A percentile compares a stretch with the other conserved stretches of the same genome.
phyloP scores from a whole-genome alignment of 2,329 filamentous ascomycete genomes.

The Cladophialophora carrionii region DNA sequence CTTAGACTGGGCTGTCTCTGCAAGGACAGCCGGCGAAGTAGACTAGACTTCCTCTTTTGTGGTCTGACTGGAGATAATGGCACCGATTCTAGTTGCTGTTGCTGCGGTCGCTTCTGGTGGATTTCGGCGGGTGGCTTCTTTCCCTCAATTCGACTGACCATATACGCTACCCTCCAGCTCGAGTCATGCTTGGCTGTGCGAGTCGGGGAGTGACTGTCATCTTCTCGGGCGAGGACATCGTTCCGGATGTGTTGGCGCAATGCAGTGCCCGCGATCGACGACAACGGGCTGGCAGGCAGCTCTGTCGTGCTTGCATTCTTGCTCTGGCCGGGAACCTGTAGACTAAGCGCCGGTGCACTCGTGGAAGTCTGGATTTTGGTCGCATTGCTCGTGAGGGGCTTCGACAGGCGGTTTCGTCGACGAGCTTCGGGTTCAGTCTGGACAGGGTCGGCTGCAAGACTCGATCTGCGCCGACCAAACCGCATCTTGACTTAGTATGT shows the following conservation, averaged over 20 bases:
- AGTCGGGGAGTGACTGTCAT: slow-evolving; percentile 12
- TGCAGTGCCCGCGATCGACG: slow-evolving; percentile 18
- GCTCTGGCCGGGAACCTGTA: slow-evolving; percentile 20
- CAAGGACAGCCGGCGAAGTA: slow-evolving; percentile 27
- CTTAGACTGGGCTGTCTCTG: slow-evolving; percentile 25
- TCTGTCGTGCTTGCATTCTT: slow-evolving; percentile 27
- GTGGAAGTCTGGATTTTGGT: slow-evolving; percentile 24
- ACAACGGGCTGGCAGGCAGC: slow-evolving; percentile 18
- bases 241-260: slow-evolving; percentile 23
- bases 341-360: slow-evolving; percentile 23
- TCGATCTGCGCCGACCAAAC: slow-evolving; percentile 31
- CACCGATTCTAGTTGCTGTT: slow-evolving; percentile 5
- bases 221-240: slow-evolving; percentile 13
- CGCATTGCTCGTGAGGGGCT: slow-evolving; percentile 36
- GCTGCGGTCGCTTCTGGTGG: slow-evolving; percentile 6
- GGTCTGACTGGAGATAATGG: slow-evolving; percentile 26
- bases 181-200: slow-evolving; percentile 22
- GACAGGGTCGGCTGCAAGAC: slow-evolving; percentile 15
- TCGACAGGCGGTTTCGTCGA: slow-evolving; percentile 37
- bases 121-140: slow-evolving; percentile 11
- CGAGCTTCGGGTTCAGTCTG: slow-evolving; percentile 29
- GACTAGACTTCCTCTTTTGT: slow-evolving; percentile 26
- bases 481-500: slow-evolving; percentile 21
- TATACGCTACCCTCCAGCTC: slow-evolving; percentile 30
- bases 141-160: slow-evolving; percentile 31